Evolutionary conservation across 2,329 filamentous ascomycete genomes (phyloP), one percentile per base, ranked within the genome.

Genomic region (Xylaria arbuscula): DNA sequence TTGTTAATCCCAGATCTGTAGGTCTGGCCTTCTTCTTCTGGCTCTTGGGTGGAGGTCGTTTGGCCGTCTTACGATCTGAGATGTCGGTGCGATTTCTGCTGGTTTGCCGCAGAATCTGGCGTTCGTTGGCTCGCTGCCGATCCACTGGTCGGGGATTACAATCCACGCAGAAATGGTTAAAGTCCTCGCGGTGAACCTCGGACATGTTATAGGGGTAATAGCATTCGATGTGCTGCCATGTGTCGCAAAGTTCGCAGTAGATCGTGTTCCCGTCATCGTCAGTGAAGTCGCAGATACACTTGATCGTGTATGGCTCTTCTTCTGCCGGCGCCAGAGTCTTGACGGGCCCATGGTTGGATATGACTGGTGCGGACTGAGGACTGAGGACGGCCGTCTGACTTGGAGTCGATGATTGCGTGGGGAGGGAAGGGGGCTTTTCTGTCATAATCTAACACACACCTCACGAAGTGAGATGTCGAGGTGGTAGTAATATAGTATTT

Each of bases 231-330:
- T 99, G 96, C 82, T 99, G 96, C 96, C 96, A 99, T 58, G 94
- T 96, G 79, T 97, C 93, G 85, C 96, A 99, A 67, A 87, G 89
- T 79, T 98, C 96, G 86, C 96, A 99, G 81, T 94, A 93, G 70
- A 99, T 97, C 68, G 96, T 99, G 81, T 93, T 95, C 81, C 96
- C 96, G 85, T 99, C 96, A 85, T 99, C 96, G 84, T 97, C 94
- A 80, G 89, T 85, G 81, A 92, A 98, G 80, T 90, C 90, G 83
- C 96, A 99, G 76, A 98, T 97, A 87, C 96, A 99, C 86, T 97
- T 97, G 84, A 98, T 98, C 68, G 93, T 97, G 81, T 97, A 97
- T 19, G 92, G 92, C 81, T 95, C 92, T 81, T 94, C 92, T 71
- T 91, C 89, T 76, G 90, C 89, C 68, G 69, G 70, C 57, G 81